Evolutionary conservation across 2,329 filamentous ascomycete genomes (phyloP), one percentile per base, ranked within the genome.

Genomic region (Neoscytalidium dimidiatum): DNA sequence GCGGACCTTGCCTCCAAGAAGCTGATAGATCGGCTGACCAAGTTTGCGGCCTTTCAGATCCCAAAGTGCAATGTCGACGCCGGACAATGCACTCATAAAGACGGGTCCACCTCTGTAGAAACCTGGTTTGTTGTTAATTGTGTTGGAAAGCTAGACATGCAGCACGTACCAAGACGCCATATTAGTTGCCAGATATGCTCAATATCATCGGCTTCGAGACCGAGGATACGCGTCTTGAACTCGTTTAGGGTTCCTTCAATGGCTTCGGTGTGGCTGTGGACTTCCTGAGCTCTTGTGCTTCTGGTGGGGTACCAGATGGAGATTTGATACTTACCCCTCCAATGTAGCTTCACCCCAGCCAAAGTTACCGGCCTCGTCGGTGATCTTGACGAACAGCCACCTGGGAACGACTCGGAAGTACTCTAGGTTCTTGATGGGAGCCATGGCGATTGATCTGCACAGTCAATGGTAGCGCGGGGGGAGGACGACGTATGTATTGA

Each of bases 61-160:
- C 90, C 90, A 94, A 0, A 93, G 79, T 0, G 90, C 90, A 74
- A 94, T 94, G 71, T 94, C 91, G 60, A 94, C 86, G 2, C 91
- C 91, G 0, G 90, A 86, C 17, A 94, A 77, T 0, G 91, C 91
- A 69, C 87, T 91, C 90, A 94, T 93, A 68, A 94, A 89, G 9
- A 94, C 90, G 0, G 91, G 89, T 0, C 91, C 91, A 2, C 91
- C 91, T 29, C 91, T 83, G 75, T 94, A 94, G 75, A 94, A 94
- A 0, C 86, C 86, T 46, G 73, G 73, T 5, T 28, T 28, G 6
- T 8, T 13, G 41, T 57, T 31, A 57, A 38, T 35, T 48, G 21
- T n/a, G 41, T 1, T 35, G 31, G 11, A 35, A 68, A 64, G 33
- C 85, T 80, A 23, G 19, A 6, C 3, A 19, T 14, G 9, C 8